These are phyloP conservation scores for Leishmania aethiopica DNA, from an alignment of 208 protist species.

Conservation along the genomic window DNA sequence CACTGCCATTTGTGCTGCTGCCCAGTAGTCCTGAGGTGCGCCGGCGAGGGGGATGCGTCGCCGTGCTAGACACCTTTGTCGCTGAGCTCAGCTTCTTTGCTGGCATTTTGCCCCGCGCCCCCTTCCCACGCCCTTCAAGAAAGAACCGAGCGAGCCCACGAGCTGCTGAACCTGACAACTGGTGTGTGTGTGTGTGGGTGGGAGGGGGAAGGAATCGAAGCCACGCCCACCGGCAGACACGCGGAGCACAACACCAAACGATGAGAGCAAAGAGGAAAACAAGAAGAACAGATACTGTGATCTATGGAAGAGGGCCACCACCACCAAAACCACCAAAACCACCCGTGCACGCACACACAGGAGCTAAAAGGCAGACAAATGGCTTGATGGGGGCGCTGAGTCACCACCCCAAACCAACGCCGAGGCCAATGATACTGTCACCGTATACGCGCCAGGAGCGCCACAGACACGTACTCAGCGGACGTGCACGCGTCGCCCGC, in stretches of 20 bases:
- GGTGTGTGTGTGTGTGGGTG: background rate
- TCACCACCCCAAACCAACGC: background rate
- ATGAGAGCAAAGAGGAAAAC: background rate
- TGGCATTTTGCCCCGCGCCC: constrained; percentile 5
- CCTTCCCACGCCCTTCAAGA: background rate
- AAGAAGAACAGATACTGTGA: background rate
- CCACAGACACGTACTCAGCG: background rate
- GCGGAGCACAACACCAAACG: background rate
- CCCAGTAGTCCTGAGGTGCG: constrained; percentile 6
- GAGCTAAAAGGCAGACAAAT: background rate
- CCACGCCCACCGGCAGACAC: background rate
- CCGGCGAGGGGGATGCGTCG: constrained; percentile 5
- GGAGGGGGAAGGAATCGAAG: background rate
- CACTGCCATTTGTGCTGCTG: constrained; percentile 16
- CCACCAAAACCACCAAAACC: no score
- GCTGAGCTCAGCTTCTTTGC: constrained; percentile 12
- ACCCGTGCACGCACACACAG: no score
- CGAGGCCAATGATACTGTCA: background rate
- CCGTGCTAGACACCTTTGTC: background rate
- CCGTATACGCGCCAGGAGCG: background rate
- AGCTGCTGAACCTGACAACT: background rate
- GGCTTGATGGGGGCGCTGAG: background rate
- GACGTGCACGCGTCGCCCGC: background rate
- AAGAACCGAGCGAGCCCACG: background rate
- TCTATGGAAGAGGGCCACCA: background rate